phyloP scores from a whole-genome alignment of 257 asterid genomes.

The Knoxia roxburghii region DNA sequence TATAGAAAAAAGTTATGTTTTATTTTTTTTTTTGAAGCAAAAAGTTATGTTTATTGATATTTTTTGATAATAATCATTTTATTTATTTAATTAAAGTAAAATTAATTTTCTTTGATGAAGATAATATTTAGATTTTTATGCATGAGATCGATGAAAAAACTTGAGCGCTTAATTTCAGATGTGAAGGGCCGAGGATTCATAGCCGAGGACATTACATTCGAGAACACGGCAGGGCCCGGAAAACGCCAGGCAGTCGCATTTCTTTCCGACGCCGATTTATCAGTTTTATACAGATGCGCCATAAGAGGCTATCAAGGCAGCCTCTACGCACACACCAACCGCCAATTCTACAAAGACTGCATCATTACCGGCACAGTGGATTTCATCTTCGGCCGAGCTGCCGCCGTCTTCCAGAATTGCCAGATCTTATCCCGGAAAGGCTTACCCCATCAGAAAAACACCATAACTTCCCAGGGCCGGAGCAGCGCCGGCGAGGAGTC shows the following conservation, averaged over 20 bases:
- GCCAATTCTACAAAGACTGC: conserved; percentile 57
- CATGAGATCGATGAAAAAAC: no score
- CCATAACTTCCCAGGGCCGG: conserved; percentile 60
- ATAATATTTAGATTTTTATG: no score
- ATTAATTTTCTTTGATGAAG: no score
- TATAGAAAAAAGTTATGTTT: no score
- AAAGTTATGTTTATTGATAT: no score
- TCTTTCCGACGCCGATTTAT: conserved; percentile 49
- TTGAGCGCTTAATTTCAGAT: conserved; percentile 30
- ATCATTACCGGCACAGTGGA: conserved; percentile 49
- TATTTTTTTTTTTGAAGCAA: no score
- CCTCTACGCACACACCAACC: conserved; percentile 46
- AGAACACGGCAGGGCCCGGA: conserved; percentile 58
- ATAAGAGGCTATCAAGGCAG: conserved; percentile 54
- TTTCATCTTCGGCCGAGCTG: conserved; percentile 51
- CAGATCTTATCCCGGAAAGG: conserved; percentile 40
- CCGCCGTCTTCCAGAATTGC: conserved; percentile 45
- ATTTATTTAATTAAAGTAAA: no score
- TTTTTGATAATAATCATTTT: no score
- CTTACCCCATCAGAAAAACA: conserved; percentile 47
- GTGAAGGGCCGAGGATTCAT: conserved; percentile 56
- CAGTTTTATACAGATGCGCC: conserved; percentile 49
- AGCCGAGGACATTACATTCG: conserved; percentile 53
- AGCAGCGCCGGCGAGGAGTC: conserved; percentile 25
- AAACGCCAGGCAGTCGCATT: conserved; percentile 61